A percentile compares a stretch with the other conserved stretches of the same genome.
Evolutionary conservation across 345 rosid genomes (phyloP).

Genomic region (Rhizophora mangle): DNA sequence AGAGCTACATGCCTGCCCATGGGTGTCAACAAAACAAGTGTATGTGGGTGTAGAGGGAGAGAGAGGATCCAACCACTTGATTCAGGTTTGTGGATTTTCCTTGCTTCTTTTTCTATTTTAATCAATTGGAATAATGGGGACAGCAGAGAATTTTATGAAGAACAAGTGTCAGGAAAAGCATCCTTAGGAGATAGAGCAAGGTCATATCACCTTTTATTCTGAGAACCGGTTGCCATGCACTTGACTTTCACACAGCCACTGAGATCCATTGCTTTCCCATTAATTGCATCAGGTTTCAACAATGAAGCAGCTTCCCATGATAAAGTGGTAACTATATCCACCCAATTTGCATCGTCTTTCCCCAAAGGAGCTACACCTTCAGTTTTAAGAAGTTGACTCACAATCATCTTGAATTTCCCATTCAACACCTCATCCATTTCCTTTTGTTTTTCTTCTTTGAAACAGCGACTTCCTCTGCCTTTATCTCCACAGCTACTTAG

Average conservation of each 20-base stretch:
- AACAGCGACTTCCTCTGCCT: constrained; percentile 34
- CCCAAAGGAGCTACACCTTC: constrained; percentile 39
- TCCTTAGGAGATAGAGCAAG: too few relatives aligned
- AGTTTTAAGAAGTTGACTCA: constrained; percentile 60
- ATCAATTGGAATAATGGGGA: too few relatives aligned
- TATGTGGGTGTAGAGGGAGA: too few relatives aligned
- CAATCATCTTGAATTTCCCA: constrained; percentile 63
- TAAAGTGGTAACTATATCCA: constrained; percentile 58
- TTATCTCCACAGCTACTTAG: constrained; percentile 44
- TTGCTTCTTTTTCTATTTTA: too few relatives aligned
- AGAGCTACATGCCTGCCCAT: too few relatives aligned
- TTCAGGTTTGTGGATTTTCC: too few relatives aligned
- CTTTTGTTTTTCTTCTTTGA: constrained; percentile 55
- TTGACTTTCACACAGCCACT: constrained; percentile 75
- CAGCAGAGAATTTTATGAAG: too few relatives aligned
- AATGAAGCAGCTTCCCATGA: constrained; percentile 91
- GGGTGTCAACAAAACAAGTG: too few relatives aligned
- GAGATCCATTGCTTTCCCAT: constrained; percentile 58
- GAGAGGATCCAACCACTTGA: too few relatives aligned
- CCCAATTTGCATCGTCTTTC: constrained; percentile 60
- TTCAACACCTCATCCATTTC: constrained; percentile 61
- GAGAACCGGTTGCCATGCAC: constrained; percentile 86
- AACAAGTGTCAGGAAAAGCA: too few relatives aligned
- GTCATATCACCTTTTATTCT: constrained; percentile 53
- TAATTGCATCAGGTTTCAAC: constrained; percentile 60